phyloP scores from a whole-genome alignment of 768 basidiomycete genomes.

The Leccinum rimulosum region DNA sequence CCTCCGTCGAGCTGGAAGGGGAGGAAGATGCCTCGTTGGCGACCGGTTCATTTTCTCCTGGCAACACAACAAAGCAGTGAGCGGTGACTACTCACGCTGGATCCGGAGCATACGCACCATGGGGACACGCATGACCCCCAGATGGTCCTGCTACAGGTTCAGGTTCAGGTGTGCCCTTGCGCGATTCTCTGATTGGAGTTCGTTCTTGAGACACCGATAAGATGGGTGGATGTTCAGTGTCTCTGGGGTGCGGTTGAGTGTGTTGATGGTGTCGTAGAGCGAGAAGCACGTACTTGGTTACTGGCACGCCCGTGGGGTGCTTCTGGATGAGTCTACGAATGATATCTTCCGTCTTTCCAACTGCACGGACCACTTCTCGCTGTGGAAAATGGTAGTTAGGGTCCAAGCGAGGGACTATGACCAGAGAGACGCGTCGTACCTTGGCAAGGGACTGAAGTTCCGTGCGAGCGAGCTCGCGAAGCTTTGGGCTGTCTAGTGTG shows the following conservation, averaged over 20 bases:
- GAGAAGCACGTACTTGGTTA: slow-evolving; percentile 5
- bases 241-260: slow-evolving; percentile 3
- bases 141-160: neutral
- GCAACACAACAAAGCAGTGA: neutral
- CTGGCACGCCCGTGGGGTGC: slow-evolving; percentile 28
- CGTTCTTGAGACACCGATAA: slow-evolving; percentile 4
- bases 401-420: neutral
- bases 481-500: slow-evolving; percentile 17
- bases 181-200: neutral
- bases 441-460: slow-evolving; percentile 28
- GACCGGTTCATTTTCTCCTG: slow-evolving; percentile 6
- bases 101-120: slow-evolving; percentile 3
- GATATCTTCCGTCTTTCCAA: slow-evolving; percentile 29
- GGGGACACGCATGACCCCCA: neutral
- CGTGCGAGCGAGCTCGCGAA: slow-evolving; percentile 18
- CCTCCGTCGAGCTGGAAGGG: slow-evolving; percentile 9
- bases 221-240: neutral
- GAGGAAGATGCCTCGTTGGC: neutral
- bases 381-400: slow-evolving; percentile 4
- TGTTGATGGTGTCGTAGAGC: neutral
- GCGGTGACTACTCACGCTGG: neutral
- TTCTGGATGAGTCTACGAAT: slow-evolving; percentile 25
- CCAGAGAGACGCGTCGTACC: slow-evolving; percentile 5
- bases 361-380: slow-evolving; percentile 26
- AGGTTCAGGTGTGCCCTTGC: neutral